Evolutionary conservation across 345 rosid genomes (phyloP).

Genomic region (Eutrema yunnanense): DNA sequence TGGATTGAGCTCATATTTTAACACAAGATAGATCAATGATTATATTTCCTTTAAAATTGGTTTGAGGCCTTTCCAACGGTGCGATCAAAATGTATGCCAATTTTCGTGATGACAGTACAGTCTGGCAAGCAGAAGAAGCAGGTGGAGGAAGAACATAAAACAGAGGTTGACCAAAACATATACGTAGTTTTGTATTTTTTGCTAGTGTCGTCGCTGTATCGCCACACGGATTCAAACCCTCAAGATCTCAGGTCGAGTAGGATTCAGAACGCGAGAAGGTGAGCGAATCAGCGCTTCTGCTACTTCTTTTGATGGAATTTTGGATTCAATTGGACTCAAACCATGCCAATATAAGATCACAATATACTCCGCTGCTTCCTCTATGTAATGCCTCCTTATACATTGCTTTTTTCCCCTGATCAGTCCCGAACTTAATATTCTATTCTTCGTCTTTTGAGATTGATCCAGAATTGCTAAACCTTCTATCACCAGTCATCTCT

Average conservation of each 20-base stretch:
- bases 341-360: constrained; percentile 38
- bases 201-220: not conserved
- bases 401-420: constrained; percentile 15
- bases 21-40: no score
- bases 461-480: constrained; percentile 26
- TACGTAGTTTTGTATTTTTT: not conserved
- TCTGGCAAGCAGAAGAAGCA: no score
- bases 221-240: no score
- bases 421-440: not conserved
- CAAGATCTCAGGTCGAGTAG: not conserved
- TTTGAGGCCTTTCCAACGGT: no score
- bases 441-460: not conserved
- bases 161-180: not conserved
- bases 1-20: no score
- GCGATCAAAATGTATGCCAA: no score
- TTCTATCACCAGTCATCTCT: constrained; percentile 40
- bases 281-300: constrained; percentile 15
- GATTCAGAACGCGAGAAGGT: constrained; percentile 18
- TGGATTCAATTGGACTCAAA: constrained; percentile 52
- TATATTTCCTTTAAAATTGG: no score
- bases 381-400: constrained; percentile 54
- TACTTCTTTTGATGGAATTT: constrained; percentile 25
- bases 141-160: not conserved
- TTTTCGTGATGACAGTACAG: no score
- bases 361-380: constrained; percentile 30